These are phyloP conservation scores for Sclerotinia trifoliorum DNA, from an alignment of 2,329 filamentous ascomycete genomes.

Conservation along the genomic window DNA sequence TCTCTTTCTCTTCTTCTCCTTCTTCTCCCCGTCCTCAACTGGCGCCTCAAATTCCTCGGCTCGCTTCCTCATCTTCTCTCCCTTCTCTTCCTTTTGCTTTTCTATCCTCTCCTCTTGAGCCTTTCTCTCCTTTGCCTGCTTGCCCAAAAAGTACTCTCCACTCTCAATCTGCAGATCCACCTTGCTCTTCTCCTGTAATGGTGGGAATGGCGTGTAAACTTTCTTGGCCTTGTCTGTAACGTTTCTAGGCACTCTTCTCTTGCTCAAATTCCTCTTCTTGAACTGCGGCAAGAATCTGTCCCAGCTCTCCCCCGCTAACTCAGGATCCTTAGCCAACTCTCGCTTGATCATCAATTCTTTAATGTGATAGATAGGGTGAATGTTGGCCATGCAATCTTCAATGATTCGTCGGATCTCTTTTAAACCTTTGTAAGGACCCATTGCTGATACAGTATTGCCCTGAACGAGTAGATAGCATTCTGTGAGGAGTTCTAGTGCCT, in stretches of 20 bases:
- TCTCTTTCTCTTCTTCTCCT: slow-evolving; percentile 50
- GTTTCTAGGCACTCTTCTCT: slow-evolving; percentile 76
- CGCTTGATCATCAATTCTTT: slow-evolving; percentile 94
- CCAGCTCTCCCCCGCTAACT: slow-evolving; percentile 86
- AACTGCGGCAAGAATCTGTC: slow-evolving; percentile 96
- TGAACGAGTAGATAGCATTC: slow-evolving; percentile 92
- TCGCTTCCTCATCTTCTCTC: slow-evolving; percentile 81
- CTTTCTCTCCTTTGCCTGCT: slow-evolving; percentile 85
- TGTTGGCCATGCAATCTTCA: slow-evolving; percentile 95
- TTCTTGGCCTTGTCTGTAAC: slow-evolving; percentile 94
- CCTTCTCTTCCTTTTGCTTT: slow-evolving; percentile 82
- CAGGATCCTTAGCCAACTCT: slow-evolving; percentile 85
- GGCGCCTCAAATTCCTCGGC: slow-evolving; percentile 86
- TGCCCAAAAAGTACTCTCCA: slow-evolving; percentile 93
- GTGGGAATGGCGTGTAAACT: slow-evolving; percentile 94
- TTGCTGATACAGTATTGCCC: slow-evolving; percentile 88
- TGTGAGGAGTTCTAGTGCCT: slow-evolving; percentile 89
- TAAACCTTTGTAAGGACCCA: slow-evolving; percentile 89
- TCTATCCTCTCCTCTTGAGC: slow-evolving; percentile 77
- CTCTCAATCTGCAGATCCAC: slow-evolving; percentile 96
- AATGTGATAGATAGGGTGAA: slow-evolving; percentile 88
- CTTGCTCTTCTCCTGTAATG: slow-evolving; percentile 97
- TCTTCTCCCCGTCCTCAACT: slow-evolving; percentile 62
- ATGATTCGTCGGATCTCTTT: slow-evolving; percentile 89
- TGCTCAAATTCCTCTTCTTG: slow-evolving; percentile 87